phyloP scores from a whole-genome alignment of 176 grass and related monocot genomes.

The Themeda triandra region DNA sequence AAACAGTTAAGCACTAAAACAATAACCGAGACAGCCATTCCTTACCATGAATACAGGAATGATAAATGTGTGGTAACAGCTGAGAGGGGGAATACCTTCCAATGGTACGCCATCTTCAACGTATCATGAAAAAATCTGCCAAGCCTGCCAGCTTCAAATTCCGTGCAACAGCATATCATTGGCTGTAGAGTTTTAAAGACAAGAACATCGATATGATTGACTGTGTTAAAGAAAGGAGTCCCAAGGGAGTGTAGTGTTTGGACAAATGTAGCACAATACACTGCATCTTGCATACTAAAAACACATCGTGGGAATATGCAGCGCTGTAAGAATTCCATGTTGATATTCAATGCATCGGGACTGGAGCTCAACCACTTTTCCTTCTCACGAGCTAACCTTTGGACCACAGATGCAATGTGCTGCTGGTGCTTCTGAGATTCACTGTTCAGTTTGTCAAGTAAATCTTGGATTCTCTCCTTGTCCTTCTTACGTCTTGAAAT shows the following conservation, averaged over 20 bases:
- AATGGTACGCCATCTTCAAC: constrained; percentile 91
- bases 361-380: constrained; percentile 88
- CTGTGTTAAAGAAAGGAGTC: constrained; percentile 92
- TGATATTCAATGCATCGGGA: constrained; percentile 87
- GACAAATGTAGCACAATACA: constrained; percentile 94
- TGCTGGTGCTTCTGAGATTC: constrained; percentile 90
- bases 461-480: constrained; percentile 97
- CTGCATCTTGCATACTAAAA: constrained; percentile 89
- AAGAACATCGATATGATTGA: constrained; percentile 89
- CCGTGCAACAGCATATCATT: constrained; percentile 98
- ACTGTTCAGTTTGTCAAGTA: constrained; percentile 78
- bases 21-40: constrained; percentile 10
- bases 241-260: constrained; percentile 82
- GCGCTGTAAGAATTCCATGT: constrained; percentile 93
- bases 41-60: neutral
- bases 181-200: constrained; percentile 93
- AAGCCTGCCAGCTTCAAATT: constrained; percentile 92
- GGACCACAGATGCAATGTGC: constrained; percentile 71
- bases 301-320: constrained; percentile 90
- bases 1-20: constrained; percentile 28
- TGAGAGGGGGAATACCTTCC: constrained; percentile 72
- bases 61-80: neutral
- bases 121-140: constrained; percentile 96
- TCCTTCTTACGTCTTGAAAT: constrained; percentile 98
- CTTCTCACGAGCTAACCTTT: constrained; percentile 82